These are phyloP conservation scores for Dactylellina haptotyla DNA, from an alignment of 2,329 filamentous ascomycete genomes.

Conservation along the genomic window DNA sequence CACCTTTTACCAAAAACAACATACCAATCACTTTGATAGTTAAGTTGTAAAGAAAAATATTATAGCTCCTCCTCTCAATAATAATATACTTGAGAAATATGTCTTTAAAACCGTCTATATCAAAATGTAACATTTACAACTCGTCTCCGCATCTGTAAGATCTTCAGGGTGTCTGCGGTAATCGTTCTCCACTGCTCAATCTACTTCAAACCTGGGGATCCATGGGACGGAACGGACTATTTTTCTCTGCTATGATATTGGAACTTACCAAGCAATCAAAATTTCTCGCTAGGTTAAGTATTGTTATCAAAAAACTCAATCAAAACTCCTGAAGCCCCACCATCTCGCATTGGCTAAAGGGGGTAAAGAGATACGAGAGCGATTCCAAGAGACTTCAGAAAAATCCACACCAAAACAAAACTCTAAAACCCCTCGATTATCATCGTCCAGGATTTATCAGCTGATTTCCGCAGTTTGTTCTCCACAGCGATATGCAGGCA, in stretches of 20 bases:
- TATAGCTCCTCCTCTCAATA: not conserved
- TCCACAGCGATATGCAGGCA: slow-evolving; percentile 5
- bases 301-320: not conserved
- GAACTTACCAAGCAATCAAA: not conserved
- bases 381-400: not conserved
- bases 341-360: not conserved
- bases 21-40: too few relatives aligned
- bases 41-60: not conserved
- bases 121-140: not conserved
- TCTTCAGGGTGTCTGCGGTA: not conserved
- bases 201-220: slow-evolving; percentile 30
- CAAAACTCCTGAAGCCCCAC: not conserved
- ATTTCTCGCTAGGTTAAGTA: not conserved
- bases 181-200: slow-evolving; percentile 4
- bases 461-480: not conserved
- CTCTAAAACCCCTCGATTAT: too few relatives aligned
- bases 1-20: not conserved
- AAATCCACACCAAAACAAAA: not conserved
- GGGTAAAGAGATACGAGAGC: not conserved
- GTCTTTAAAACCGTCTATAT: not conserved
- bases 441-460: not conserved
- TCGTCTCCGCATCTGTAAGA: not conserved
- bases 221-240: slow-evolving; percentile 23
- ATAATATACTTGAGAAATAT: not conserved
- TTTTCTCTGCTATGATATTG: not conserved